These are phyloP conservation scores for Paxillus ammoniavirescens DNA, from an alignment of 768 basidiomycete species.

Conservation along the genomic window DNA sequence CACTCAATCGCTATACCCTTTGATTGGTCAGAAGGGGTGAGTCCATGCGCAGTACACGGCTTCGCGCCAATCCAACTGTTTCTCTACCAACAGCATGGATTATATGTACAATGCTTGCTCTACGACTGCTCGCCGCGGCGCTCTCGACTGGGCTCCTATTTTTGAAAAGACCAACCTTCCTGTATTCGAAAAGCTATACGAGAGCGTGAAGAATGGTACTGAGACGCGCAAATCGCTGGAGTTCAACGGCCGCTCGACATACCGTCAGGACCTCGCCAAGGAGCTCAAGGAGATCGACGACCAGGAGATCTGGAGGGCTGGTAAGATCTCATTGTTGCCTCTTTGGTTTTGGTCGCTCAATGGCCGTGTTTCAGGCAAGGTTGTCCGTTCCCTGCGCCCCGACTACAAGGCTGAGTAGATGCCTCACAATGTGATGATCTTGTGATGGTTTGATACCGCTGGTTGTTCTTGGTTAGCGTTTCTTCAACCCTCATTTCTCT, in stretches of 20 bases:
- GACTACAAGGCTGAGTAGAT: conserved; percentile 70
- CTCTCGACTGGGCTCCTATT: conserved; percentile 98
- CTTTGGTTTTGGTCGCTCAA: conserved; percentile 6
- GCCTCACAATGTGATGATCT: not conserved
- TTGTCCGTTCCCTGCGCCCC: conserved; percentile 84
- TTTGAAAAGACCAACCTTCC: conserved; percentile 94
- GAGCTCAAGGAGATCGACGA: conserved; percentile 94
- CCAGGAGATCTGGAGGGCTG: conserved; percentile 99
- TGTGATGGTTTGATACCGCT: conserved; percentile 7
- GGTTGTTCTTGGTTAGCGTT: not conserved
- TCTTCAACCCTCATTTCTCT: conserved; percentile 1
- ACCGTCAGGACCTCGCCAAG: conserved; percentile 88
- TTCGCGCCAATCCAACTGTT: not conserved
- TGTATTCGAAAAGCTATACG: conserved; percentile 92
- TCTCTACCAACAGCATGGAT: conserved; percentile 69
- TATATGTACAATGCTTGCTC: conserved; percentile 99
- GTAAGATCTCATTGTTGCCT: conserved; percentile 36
- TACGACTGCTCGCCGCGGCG: conserved; percentile 97
- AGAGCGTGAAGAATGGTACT: conserved; percentile 91
- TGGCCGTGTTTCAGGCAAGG: conserved; percentile 56
- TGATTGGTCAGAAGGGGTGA: conserved; percentile 93
- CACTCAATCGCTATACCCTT: conserved; percentile 96
- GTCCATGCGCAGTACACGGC: conserved; percentile 17
- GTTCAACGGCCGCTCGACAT: conserved; percentile 90
- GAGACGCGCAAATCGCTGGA: conserved; percentile 97